Evolutionary conservation across 352 stramenopile genomes (phyloP).

Genomic region (Phytopythium mirpurense): DNA sequence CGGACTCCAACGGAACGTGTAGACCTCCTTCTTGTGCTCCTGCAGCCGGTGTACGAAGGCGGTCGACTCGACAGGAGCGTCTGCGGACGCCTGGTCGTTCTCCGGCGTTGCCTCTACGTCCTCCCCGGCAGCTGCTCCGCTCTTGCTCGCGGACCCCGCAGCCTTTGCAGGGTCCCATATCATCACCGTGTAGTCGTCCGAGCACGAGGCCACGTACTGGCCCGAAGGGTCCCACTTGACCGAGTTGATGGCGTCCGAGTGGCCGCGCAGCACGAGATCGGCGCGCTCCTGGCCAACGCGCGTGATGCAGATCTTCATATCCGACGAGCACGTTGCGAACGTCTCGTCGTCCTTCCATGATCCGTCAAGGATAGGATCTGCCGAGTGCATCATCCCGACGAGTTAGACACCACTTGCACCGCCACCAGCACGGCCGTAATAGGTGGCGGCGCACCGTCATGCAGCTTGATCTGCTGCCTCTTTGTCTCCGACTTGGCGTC

Average conservation of each 20-base stretch:
- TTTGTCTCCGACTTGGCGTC: constrained; percentile 86
- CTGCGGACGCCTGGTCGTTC: constrained; percentile 17
- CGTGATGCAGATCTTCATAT: constrained; percentile 90
- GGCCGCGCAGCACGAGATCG: constrained; percentile 87
- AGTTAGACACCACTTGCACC: neutral
- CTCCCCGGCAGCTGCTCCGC: constrained; percentile 12
- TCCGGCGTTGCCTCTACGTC: constrained; percentile 20
- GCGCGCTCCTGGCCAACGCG: constrained; percentile 72
- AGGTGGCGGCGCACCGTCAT: constrained; percentile 26
- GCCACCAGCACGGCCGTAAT: neutral
- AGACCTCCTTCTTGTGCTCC: constrained; percentile 92
- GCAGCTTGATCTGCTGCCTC: constrained; percentile 93
- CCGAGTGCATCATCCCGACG: neutral
- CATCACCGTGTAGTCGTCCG: constrained; percentile 97
- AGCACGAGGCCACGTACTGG: constrained; percentile 93
- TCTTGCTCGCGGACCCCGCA: constrained; percentile 10
- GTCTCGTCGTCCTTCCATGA: constrained; percentile 93
- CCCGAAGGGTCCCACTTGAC: constrained; percentile 97
- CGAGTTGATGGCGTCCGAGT: constrained; percentile 97
- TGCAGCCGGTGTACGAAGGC: constrained; percentile 80
- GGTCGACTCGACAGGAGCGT: constrained; percentile 15
- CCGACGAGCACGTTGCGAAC: constrained; percentile 94
- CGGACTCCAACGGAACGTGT: constrained; percentile 91
- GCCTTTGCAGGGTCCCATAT: constrained; percentile 88
- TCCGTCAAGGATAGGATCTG: constrained; percentile 85